Percentiles rank a stretch among this genome's conserved stretches.
Evolutionary conservation across 2,329 filamentous ascomycete species (phyloP).

Genomic region (Paraphaeosphaeria sporulosa): DNA sequence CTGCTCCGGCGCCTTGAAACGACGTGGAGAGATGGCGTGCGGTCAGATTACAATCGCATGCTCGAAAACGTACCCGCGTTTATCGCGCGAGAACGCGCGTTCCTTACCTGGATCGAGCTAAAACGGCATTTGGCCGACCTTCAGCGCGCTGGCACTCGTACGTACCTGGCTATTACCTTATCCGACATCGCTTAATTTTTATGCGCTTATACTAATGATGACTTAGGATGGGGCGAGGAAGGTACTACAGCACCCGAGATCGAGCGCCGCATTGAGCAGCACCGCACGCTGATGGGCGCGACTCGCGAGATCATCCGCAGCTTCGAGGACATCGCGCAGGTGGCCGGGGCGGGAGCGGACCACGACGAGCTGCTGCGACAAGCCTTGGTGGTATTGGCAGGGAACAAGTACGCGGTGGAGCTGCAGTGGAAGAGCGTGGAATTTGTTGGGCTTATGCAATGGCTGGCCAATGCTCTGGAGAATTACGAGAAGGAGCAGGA

Average conservation of each 20-base stretch:
- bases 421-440: slow-evolving; percentile 44
- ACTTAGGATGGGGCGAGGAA: slow-evolving; percentile 41
- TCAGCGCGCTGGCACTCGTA: slow-evolving; percentile 43
- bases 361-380: slow-evolving; percentile 44
- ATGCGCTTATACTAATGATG: slow-evolving; percentile 11
- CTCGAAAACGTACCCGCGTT: slow-evolving; percentile 39
- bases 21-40: slow-evolving; percentile 40
- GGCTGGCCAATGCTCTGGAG: slow-evolving; percentile 39
- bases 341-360: slow-evolving; percentile 30
- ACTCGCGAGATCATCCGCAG: slow-evolving; percentile 41
- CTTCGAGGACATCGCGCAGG: slow-evolving; percentile 41
- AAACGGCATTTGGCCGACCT: slow-evolving; percentile 44
- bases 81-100: slow-evolving; percentile 42
- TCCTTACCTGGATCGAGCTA: slow-evolving; percentile 46
- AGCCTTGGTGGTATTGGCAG: slow-evolving; percentile 43
- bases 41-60: slow-evolving; percentile 36
- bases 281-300: slow-evolving; percentile 43
- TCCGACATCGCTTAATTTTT: slow-evolving; percentile 5
- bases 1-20: slow-evolving; percentile 41
- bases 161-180: slow-evolving; percentile 18
- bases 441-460: slow-evolving; percentile 37
- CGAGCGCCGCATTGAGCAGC: slow-evolving; percentile 43
- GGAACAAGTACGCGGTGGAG: slow-evolving; percentile 40
- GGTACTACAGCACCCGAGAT: slow-evolving; percentile 37
- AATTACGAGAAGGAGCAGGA: slow-evolving; percentile 40